Evolutionary conservation across 352 stramenopile genomes (phyloP).

Genomic region (Phytopythium oedochilum): DNA sequence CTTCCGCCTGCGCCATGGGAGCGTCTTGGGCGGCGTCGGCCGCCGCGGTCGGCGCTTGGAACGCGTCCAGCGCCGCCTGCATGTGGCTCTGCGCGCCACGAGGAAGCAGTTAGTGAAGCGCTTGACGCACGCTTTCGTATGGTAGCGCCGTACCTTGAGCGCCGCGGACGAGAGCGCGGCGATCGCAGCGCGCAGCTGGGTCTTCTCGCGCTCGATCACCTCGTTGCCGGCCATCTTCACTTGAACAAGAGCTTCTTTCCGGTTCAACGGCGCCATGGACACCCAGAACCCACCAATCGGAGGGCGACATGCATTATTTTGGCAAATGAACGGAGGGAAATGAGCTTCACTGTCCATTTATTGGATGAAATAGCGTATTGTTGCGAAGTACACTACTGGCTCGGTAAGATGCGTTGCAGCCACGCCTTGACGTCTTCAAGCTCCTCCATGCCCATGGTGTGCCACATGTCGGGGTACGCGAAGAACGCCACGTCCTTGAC

Average conservation of each 20-base stretch:
- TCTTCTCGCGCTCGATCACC: slow-evolving; percentile 24
- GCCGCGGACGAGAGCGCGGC: slow-evolving; percentile 15
- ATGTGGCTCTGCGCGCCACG: slow-evolving; percentile 53
- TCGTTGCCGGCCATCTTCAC: slow-evolving; percentile 31
- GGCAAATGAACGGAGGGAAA: no score
- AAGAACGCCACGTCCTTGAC: slow-evolving; percentile 61
- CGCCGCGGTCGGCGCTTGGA: slow-evolving; percentile 13
- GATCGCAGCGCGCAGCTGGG: slow-evolving; percentile 33
- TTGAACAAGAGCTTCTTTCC: no score
- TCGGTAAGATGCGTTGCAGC: slow-evolving; percentile 49
- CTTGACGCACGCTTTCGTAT: neutral
- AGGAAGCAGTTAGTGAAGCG: neutral
- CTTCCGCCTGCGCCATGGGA: slow-evolving; percentile 24
- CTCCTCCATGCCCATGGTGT: slow-evolving; percentile 59
- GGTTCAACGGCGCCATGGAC: no score
- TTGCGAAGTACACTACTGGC: no score
- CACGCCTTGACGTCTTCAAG: slow-evolving; percentile 55
- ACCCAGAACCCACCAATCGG: no score
- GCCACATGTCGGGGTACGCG: slow-evolving; percentile 59
- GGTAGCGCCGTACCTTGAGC: slow-evolving; percentile 24
- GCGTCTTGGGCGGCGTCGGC: slow-evolving; percentile 3
- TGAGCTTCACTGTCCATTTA: no score
- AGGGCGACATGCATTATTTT: no score
- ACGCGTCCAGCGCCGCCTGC: slow-evolving; percentile 48
- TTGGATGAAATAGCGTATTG: no score